Evolutionary conservation across 2,329 filamentous ascomycete species (phyloP).

Genomic region (Claviceps pusilla): DNA sequence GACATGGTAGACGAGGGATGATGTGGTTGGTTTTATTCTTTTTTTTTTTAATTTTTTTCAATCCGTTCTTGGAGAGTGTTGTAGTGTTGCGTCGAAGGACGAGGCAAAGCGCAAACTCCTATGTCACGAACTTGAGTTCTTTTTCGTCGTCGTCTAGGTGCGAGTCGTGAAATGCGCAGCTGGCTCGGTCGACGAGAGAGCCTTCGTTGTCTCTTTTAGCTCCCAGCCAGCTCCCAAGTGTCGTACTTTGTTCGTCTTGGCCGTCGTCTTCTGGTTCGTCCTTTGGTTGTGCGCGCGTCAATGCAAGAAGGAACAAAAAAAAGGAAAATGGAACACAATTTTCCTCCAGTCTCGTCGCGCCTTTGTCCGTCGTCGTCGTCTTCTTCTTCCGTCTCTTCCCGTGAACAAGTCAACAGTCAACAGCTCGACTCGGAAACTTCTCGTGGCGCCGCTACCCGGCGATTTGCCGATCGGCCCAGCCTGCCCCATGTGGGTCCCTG

Average conservation of each 20-base stretch:
- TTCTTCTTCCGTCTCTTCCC: not conserved
- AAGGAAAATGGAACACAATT: not conserved
- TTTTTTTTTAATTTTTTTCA: not conserved
- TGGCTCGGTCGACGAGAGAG: not conserved
- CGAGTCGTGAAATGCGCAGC: not conserved
- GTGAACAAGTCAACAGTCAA: not conserved
- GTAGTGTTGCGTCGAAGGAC: not conserved
- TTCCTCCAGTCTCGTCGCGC: not conserved
- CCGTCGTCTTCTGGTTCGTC: too few species aligned
- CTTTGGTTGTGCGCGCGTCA: too few species aligned
- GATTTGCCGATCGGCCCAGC: conserved; percentile 7
- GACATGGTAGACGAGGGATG: conserved; percentile 33
- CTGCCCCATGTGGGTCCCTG: too few species aligned
- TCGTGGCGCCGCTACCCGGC: conserved; percentile 4
- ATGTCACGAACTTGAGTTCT: not conserved
- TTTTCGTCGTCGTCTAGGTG: not conserved
- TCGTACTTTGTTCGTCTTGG: not conserved
- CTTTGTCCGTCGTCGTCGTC: not conserved
- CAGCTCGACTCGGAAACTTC: not conserved
- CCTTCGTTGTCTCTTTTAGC: not conserved
- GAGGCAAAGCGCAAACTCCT: not conserved
- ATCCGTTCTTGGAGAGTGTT: not conserved
- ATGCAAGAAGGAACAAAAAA: too few species aligned
- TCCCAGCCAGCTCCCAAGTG: not conserved
- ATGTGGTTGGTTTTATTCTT: not conserved